These are phyloP conservation scores for Aspergillus japonicus DNA, from an alignment of 2,329 filamentous ascomycete species.

Conservation along the genomic window DNA sequence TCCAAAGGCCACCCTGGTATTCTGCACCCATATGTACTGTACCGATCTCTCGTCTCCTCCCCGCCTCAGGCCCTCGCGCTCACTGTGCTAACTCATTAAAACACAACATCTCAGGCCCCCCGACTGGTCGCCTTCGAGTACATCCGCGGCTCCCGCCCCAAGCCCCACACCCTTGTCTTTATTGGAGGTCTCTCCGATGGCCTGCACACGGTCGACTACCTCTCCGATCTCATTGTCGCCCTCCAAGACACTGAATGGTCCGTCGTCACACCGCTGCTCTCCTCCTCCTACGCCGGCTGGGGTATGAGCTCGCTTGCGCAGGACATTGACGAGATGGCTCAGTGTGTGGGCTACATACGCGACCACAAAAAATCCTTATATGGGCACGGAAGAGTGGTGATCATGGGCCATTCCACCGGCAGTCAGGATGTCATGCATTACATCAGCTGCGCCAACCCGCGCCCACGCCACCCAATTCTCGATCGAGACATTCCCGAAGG, in stretches of 20 bases:
- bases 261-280: conserved; percentile 53
- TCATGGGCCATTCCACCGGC: conserved; percentile 69
- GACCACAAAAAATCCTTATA: conserved; percentile 32
- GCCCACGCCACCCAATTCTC: not conserved
- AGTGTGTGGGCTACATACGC: conserved; percentile 53
- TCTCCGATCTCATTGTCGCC: conserved; percentile 48
- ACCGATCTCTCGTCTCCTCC: too few species aligned
- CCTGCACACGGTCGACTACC: conserved; percentile 55
- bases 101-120: conserved; percentile 16
- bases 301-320: conserved; percentile 52
- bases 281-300: conserved; percentile 56
- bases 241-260: conserved; percentile 53
- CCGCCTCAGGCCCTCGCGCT: not conserved
- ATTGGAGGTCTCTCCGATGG: conserved; percentile 61
- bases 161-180: conserved; percentile 55
- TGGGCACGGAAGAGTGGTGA: conserved; percentile 52
- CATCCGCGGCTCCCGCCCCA: conserved; percentile 25
- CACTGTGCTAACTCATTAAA: not conserved
- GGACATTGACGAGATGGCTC: conserved; percentile 55
- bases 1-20: not conserved
- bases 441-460: not conserved
- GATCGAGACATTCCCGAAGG: not conserved
- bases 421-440: conserved; percentile 34
- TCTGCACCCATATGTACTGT: not conserved
- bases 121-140: conserved; percentile 46